Conservation (phyloP, 73 alveolate species). For the Vitrella brassicaformis region DNA sequence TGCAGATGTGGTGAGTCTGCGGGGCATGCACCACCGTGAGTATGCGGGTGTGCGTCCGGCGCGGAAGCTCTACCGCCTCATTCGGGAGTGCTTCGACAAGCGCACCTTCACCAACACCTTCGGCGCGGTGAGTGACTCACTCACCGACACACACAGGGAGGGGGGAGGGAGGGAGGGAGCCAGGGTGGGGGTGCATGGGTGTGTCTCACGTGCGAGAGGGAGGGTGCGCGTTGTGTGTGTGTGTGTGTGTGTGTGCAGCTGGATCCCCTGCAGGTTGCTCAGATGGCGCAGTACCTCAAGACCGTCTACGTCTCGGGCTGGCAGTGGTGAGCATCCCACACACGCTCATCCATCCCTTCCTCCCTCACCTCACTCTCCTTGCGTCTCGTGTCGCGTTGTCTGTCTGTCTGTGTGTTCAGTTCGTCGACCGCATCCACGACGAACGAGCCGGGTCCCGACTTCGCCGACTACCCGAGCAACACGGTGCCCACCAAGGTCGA, state of each 20-base stretch:
- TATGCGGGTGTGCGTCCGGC: neutral
- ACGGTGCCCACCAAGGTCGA: slow-evolving; percentile 77
- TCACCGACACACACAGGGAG: neutral
- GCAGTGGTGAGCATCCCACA: slow-evolving; percentile 53
- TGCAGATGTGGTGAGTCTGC: neutral
- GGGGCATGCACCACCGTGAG: neutral
- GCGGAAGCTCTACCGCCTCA: slow-evolving; percentile 24
- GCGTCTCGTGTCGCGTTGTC: neutral
- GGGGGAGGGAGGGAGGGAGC: neutral
- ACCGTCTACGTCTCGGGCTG: slow-evolving; percentile 81
- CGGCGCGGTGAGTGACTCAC: slow-evolving; percentile 47
- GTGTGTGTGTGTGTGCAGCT: neutral
- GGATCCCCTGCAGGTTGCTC: slow-evolving; percentile 60
- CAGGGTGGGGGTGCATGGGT: neutral
- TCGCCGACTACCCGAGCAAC: slow-evolving; percentile 82
- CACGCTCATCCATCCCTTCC: slow-evolving; percentile 19
- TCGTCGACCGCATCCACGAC: slow-evolving; percentile 60
- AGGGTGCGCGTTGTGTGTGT: neutral
- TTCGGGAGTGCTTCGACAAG: slow-evolving; percentile 10
- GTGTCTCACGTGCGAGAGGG: neutral
- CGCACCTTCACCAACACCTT: slow-evolving; percentile 59
- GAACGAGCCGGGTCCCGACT: slow-evolving; percentile 87
- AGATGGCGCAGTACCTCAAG: slow-evolving; percentile 65
- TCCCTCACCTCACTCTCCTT: neutral
- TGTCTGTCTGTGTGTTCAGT: neutral